Evolutionary conservation across 164 flowering plant species (phyloP), one percentile per base, ranked within the genome.

Genomic region (Nelumbo lutea): DNA sequence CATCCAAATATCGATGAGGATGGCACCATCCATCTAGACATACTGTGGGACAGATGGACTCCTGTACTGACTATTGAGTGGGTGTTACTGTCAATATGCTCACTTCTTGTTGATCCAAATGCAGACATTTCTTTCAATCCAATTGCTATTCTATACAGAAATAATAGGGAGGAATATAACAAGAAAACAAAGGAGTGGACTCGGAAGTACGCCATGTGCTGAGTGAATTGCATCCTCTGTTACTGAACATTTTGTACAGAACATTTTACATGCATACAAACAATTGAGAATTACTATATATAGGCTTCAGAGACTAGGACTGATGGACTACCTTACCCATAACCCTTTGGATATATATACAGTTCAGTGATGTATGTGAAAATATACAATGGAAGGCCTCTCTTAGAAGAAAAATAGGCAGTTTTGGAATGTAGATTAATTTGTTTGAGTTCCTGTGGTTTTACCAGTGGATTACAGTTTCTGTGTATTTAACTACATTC

Each of bases 101-200:
- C 75, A 9, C 52, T 73, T 50, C 79, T 79, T 46, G 44, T 53
- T 14, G 75, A 79, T 61, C 82, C 82, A 56, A 68, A 76, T 50
- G 59, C 60, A 40, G 75, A 68, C 0, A 65, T 63, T 51, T 50
- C 59, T 8, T 9, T 11, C 43, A 64, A 70, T n/a, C 63, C 71
- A 2, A 57, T 63, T 8, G 52, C 64, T 13, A 42, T 57, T 41
- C 70, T 75, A 41, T 75, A 75, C 44, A 38, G 62, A 51, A 62
- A 67, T 11, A 44, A 67, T 9, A 50, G 61, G 65, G 58, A 58
- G 14, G 10, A 3, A 14, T 71, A 69, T n/a, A 8, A 71, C 9
- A 15, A 64, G 41, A 57, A 27, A 6, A 73, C 77, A 0, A 75
- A 66, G 51, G 73, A 5, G 15, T 70, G 77, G 77, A 75, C 77